phyloP scores from a whole-genome alignment of 176 grass and related monocot genomes.

The Carex parvula region DNA sequence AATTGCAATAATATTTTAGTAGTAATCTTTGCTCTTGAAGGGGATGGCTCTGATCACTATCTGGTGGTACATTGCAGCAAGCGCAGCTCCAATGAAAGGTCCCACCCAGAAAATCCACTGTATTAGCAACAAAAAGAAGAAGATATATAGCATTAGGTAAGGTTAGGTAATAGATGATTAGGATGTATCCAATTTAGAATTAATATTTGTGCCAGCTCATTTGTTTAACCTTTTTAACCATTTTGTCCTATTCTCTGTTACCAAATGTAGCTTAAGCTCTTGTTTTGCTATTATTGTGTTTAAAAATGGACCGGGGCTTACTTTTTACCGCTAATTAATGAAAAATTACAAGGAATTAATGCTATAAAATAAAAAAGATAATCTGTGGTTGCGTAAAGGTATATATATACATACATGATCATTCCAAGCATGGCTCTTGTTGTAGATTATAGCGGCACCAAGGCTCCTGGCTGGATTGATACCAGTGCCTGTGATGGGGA shows the following conservation, averaged over 20 bases:
- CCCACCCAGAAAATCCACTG: constrained; percentile 67
- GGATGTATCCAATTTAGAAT: neutral
- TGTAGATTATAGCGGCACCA: constrained; percentile 52
- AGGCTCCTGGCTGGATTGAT: constrained; percentile 53
- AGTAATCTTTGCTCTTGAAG: constrained; percentile 59
- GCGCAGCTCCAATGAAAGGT: constrained; percentile 54
- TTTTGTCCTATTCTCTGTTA: neutral
- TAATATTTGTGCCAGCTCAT: neutral
- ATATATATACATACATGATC: constrained; percentile 29
- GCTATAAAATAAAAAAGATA: neutral
- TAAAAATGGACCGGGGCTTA: no score
- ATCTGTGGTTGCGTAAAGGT: no score
- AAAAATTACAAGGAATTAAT: neutral
- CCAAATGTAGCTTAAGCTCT: neutral
- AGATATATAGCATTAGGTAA: neutral
- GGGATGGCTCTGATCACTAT: constrained; percentile 55
- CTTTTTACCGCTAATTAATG: neutral
- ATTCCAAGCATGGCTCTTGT: constrained; percentile 39
- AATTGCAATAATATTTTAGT: no score
- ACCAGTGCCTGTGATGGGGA: constrained; percentile 51
- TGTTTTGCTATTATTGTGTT: neutral
- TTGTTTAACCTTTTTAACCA: neutral
- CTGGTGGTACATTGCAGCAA: constrained; percentile 48
- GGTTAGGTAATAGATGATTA: constrained; percentile 6
- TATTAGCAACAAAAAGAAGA: neutral